A percentile compares a stretch with the other conserved stretches of the same genome.
These are phyloP conservation scores for Saccharomyces uvarum DNA, from an alignment of 1,139 yeast genomes.

Conservation along the genomic window DNA sequence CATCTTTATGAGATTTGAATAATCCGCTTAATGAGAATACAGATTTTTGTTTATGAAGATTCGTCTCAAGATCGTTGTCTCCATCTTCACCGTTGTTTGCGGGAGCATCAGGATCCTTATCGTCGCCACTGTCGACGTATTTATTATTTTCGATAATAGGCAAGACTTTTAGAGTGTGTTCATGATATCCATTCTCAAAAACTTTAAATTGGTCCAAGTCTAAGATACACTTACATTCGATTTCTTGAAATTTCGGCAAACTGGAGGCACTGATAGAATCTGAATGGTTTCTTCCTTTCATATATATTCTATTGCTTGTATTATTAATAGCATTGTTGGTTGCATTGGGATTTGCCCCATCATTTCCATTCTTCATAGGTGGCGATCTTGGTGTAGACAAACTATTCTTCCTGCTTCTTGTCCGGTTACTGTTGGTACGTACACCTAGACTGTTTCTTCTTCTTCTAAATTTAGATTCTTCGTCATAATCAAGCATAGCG, in stretches of 20 bases:
- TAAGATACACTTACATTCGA: conserved; percentile 21
- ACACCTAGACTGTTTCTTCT: conserved; percentile 1
- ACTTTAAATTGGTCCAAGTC: conserved; percentile 27
- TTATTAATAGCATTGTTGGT: conserved; percentile 3
- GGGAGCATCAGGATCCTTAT: background rate
- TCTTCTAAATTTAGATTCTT: conserved; percentile 2
- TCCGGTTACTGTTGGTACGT: conserved; percentile 3
- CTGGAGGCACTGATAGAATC: conserved; percentile 20
- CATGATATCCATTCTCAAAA: conserved; percentile 28
- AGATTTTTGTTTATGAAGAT: conserved; percentile 16
- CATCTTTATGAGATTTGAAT: conserved; percentile 26
- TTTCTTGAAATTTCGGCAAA: conserved; percentile 15
- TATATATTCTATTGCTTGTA: conserved; percentile 5
- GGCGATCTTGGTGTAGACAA: conserved; percentile 6
- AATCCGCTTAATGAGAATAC: conserved; percentile 26
- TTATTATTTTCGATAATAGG: conserved; percentile 16
- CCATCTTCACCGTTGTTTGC: conserved; percentile 2
- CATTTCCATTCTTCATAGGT: conserved; percentile 7
- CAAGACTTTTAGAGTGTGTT: conserved; percentile 25
- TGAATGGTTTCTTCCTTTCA: conserved; percentile 16
- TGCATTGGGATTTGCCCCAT: conserved; percentile 6
- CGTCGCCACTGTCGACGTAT: background rate
- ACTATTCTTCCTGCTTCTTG: conserved; percentile 3
- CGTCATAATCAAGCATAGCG: conserved; percentile 14
- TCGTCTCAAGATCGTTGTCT: conserved; percentile 4